These are phyloP conservation scores for Melastoma malabathricum DNA, from an alignment of 345 rosid genomes.

Conservation along the genomic window DNA sequence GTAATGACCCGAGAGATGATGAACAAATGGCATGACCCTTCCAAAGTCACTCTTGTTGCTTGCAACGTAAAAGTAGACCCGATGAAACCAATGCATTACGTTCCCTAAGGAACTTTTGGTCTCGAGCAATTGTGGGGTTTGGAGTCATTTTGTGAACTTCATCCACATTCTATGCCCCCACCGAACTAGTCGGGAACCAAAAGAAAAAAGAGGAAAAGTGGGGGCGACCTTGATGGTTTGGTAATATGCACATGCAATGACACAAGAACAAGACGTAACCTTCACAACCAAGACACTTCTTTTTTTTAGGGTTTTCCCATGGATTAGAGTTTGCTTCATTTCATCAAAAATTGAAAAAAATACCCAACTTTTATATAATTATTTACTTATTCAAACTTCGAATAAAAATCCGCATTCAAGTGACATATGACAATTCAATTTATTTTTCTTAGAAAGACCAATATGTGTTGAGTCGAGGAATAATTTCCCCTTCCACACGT, in stretches of 20 bases:
- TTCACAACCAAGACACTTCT: constrained; percentile 19
- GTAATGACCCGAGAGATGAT: no score
- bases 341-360: not conserved
- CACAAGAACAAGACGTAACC: constrained; percentile 45
- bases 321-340: not conserved
- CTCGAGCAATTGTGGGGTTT: no score
- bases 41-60: no score
- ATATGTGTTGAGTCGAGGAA: no score
- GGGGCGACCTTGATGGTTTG: constrained; percentile 24
- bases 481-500: no score
- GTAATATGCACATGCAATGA: constrained; percentile 37
- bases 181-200: no score
- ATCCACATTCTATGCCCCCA: not conserved
- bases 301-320: not conserved
- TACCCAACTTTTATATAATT: not conserved
- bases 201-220: constrained; percentile 2
- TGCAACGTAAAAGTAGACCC: no score
- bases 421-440: not conserved
- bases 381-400: not conserved
- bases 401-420: not conserved
- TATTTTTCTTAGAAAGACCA: not conserved
- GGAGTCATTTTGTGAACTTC: no score
- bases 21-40: no score
- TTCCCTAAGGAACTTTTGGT: no score
- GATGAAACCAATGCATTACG: no score